Conservation (phyloP, 2,329 filamentous ascomycete genomes). For the Colletotrichum filicis region DNA sequence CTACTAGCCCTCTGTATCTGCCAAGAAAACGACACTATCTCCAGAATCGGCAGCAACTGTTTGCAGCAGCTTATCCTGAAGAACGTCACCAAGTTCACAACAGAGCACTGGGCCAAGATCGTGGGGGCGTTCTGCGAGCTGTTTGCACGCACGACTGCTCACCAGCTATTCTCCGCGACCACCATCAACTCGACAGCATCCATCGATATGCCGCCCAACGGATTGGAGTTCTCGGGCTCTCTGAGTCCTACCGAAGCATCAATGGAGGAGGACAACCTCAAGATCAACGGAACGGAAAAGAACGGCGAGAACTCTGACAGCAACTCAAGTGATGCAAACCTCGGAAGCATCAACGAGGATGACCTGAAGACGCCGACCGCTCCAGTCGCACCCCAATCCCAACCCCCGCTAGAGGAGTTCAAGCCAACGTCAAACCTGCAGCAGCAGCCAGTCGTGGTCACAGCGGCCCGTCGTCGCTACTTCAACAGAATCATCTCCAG, state of each 20-base stretch:
- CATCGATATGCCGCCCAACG: slow-evolving; percentile 63
- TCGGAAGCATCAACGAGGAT: slow-evolving; percentile 47
- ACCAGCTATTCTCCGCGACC: slow-evolving; percentile 92
- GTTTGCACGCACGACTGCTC: slow-evolving; percentile 93
- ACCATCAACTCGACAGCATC: slow-evolving; percentile 65
- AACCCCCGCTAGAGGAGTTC: slow-evolving; percentile 82
- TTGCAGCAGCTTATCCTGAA: slow-evolving; percentile 96
- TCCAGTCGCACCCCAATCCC: slow-evolving; percentile 36
- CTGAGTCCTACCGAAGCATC: slow-evolving; percentile 54
- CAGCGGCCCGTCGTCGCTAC: slow-evolving; percentile 90
- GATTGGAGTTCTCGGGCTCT: slow-evolving; percentile 60
- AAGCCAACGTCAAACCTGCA: slow-evolving; percentile 80
- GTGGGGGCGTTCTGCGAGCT: slow-evolving; percentile 96
- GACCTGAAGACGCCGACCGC: slow-evolving; percentile 45
- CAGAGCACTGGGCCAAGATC: slow-evolving; percentile 92
- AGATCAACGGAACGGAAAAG: slow-evolving; percentile 66
- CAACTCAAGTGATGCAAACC: slow-evolving; percentile 45
- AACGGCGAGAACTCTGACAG: slow-evolving; percentile 46
- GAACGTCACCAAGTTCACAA: slow-evolving; percentile 91
- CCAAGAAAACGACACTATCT: slow-evolving; percentile 98
- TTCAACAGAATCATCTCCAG: slow-evolving; percentile 99
- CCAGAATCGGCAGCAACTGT: slow-evolving; percentile 97
- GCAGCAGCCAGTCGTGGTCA: slow-evolving; percentile 91
- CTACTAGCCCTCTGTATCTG: slow-evolving; percentile 96
- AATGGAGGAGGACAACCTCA: slow-evolving; percentile 67